Conservation (phyloP, 2,329 filamentous ascomycete species). For the Ophiocordyceps camponoti-rufipedis region DNA sequence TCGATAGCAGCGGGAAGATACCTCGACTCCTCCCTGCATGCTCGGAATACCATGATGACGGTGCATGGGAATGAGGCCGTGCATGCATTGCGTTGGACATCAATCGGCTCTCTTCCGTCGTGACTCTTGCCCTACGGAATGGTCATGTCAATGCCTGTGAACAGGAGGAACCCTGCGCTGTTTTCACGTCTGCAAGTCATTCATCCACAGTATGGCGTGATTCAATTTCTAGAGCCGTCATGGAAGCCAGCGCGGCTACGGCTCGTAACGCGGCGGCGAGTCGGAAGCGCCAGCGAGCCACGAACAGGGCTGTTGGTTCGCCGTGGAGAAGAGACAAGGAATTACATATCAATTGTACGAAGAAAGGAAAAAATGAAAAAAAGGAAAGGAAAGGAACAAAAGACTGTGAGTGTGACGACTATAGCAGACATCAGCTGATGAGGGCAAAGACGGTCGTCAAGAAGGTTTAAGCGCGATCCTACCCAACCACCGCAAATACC, state of each 20-base stretch:
- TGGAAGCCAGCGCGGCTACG: no score
- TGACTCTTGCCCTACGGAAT: no score
- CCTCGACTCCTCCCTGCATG: background rate
- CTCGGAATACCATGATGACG: background rate
- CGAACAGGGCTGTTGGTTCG: background rate
- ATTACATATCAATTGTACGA: background rate
- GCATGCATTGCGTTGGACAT: background rate
- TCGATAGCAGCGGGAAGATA: no score
- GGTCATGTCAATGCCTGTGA: background rate
- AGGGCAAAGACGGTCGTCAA: constrained; percentile 1
- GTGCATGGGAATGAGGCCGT: background rate
- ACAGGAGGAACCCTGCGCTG: background rate
- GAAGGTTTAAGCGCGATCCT: constrained; percentile 1
- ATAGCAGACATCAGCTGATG: constrained; percentile 1
- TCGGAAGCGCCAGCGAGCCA: no score
- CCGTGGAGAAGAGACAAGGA: background rate
- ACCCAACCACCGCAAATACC: constrained; percentile 1
- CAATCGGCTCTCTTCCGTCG: no score
- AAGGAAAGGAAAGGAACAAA: background rate
- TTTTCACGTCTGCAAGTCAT: no score
- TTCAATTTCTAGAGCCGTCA: no score
- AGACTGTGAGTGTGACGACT: background rate
- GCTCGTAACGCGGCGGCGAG: no score
- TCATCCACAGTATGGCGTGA: no score
- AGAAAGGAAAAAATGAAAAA: no score